Percentiles rank a stretch among this genome's conserved stretches.
Evolutionary conservation across 352 stramenopile species (phyloP).

Genomic region (Plasmopara halstedii): DNA sequence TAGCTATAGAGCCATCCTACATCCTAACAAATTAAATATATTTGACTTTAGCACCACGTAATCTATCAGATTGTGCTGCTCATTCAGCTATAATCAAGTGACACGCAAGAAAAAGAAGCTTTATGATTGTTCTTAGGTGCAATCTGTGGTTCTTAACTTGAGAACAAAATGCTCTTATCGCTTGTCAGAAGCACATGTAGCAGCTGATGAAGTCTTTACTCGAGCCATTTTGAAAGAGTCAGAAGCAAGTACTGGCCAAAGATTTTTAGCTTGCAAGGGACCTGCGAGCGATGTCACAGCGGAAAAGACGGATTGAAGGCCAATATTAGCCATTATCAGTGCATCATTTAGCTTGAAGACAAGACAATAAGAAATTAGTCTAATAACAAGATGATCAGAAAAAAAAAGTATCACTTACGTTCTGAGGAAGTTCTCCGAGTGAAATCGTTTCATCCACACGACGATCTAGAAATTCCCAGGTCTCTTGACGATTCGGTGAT

Average conservation of each 20-base stretch:
- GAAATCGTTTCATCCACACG: slow-evolving; percentile 76
- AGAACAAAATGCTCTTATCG: no score
- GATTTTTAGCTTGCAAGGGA: no score
- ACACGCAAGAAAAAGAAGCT: no score
- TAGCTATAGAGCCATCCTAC: slow-evolving; percentile 70
- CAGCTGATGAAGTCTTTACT: no score
- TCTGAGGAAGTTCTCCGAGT: slow-evolving; percentile 71
- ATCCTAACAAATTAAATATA: slow-evolving; percentile 10
- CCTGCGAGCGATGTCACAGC: slow-evolving; percentile 72
- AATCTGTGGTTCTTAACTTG: no score
- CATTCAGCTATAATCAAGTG: no score
- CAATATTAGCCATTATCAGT: slow-evolving; percentile 68
- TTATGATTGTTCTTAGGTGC: no score
- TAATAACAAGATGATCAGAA: background rate
- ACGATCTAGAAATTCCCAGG: slow-evolving; percentile 77
- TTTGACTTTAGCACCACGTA: no score
- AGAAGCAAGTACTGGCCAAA: no score
- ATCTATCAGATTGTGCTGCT: no score
- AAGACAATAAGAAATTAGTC: background rate
- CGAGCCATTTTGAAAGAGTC: no score
- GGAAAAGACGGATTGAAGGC: slow-evolving; percentile 69
- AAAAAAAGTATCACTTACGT: slow-evolving; percentile 34
- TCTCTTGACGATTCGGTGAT: slow-evolving; percentile 65
- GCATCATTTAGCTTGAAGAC: slow-evolving; percentile 59
- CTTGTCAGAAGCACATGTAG: no score